Evolutionary conservation across 2,329 filamentous ascomycete species (phyloP), one percentile per base, ranked within the genome.

Genomic region (Aspergillus hiratsukae): DNA sequence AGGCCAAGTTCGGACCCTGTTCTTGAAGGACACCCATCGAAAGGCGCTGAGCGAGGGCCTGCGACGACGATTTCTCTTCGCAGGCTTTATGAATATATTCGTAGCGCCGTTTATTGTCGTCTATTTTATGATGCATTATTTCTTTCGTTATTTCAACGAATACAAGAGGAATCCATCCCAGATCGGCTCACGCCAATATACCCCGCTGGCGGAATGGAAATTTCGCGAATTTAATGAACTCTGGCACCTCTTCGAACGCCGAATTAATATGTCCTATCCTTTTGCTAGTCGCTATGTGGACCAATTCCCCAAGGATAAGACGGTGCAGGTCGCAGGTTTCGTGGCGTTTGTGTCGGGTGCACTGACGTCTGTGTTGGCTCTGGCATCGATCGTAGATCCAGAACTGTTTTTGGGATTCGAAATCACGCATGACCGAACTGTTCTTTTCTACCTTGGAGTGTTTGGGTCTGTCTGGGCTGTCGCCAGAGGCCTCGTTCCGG

Each of bases 141-240:
- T 99, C 67, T 91, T 97, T 69, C 91, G 88, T 31, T 96, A 97
- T 70, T 97, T 97, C 72, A 94, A 94, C 67, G 93, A 99, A 78
- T 97, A 96, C 69, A 91, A 96, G 74, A 95, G 92, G 68, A 96
- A 97, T 60, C 93, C 91, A 0, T 86, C 90, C 0, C 87, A 91
- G 60, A 83, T 96, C 40, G 89, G 90, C n/a, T 88, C 91, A 17
- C 86, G 94, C 43, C 87, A 91, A 62, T 99, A 97, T 70, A 97
- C 93, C 0, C 90, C 91, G 1, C 83, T 96, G 51, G 94, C 94
- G 0, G 89, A 96, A 71, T 99, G 94, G 94, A 97, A 97, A 67
- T 97, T 99, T 61, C 87, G 94, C 49, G 93, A 97, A 71, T 99
- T 97, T 81, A 99, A 99, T 67, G 94, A 99, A 72, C 81, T 99